These are phyloP conservation scores for Madurella mycetomatis DNA, from an alignment of 2,329 filamentous ascomycete genomes.

Conservation along the genomic window DNA sequence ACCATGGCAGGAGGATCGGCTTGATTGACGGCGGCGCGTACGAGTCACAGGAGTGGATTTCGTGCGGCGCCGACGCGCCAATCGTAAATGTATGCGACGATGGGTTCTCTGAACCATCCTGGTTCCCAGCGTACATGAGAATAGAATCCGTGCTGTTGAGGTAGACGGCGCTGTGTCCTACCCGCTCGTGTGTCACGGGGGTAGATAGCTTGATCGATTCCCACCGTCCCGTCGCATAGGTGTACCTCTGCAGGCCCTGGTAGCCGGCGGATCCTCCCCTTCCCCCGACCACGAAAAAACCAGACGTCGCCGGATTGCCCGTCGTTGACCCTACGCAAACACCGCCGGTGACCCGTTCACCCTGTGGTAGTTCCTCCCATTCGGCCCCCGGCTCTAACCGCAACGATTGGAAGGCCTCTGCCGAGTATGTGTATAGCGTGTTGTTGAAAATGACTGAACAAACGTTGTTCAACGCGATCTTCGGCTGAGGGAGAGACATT, in stretches of 20 bases:
- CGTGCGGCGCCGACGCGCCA: constrained; percentile 59
- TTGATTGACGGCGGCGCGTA: constrained; percentile 57
- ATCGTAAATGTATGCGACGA: constrained; percentile 76
- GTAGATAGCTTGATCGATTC: constrained; percentile 41
- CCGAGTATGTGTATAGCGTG: constrained; percentile 79
- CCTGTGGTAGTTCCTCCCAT: constrained; percentile 65
- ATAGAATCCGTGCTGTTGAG: constrained; percentile 66
- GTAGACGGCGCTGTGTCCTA: constrained; percentile 72
- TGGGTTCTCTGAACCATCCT: constrained; percentile 51
- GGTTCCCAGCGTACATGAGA: constrained; percentile 73
- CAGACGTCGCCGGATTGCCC: constrained; percentile 53
- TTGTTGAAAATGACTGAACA: constrained; percentile 79
- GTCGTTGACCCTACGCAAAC: constrained; percentile 70
- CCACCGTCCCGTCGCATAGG: constrained; percentile 52
- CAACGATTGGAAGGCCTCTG: constrained; percentile 70
- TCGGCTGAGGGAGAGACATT: constrained; percentile 71
- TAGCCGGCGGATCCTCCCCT: constrained; percentile 53
- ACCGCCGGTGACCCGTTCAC: constrained; percentile 67
- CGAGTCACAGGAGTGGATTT: constrained; percentile 55
- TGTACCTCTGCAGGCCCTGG: constrained; percentile 68
- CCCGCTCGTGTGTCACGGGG: constrained; percentile 61
- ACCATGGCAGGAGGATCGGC: constrained; percentile 73
- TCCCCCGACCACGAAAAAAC: constrained; percentile 79
- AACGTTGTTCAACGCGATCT: constrained; percentile 65
- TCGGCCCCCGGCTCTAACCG: constrained; percentile 61